Evolutionary conservation across 2,329 filamentous ascomycete species (phyloP).

Genomic region (Chaetothyriales sp.): DNA sequence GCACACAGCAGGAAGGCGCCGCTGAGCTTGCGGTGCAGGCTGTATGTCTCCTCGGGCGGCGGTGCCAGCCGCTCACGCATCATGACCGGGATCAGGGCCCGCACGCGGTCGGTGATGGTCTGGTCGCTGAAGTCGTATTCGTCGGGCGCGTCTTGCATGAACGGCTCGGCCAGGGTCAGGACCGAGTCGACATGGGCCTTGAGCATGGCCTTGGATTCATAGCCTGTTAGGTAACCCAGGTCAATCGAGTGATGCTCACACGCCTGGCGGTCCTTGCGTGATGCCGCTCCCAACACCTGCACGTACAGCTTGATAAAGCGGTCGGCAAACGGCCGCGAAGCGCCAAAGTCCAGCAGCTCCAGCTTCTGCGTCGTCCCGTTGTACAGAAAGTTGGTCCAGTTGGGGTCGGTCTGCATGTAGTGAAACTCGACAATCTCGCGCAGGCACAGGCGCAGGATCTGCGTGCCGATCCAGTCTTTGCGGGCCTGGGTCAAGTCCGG

Average conservation of each 20-base stretch:
- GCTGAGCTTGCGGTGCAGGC: constrained; percentile 83
- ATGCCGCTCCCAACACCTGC: constrained; percentile 64
- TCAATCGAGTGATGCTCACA: constrained; percentile 57
- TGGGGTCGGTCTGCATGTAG: constrained; percentile 99
- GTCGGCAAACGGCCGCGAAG: constrained; percentile 70
- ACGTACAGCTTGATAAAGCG: constrained; percentile 72
- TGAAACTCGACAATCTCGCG: constrained; percentile 87
- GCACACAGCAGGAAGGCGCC: constrained; percentile 91
- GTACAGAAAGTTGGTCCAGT: constrained; percentile 98
- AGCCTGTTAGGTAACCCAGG: constrained; percentile 83
- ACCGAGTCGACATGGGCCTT: constrained; percentile 83
- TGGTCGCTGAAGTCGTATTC: constrained; percentile 88
- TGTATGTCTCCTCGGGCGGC: constrained; percentile 95
- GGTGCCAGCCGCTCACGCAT: constrained; percentile 74
- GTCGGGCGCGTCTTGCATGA: constrained; percentile 59
- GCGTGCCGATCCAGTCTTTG: constrained; percentile 89
- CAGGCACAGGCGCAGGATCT: constrained; percentile 80
- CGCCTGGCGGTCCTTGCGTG: constrained; percentile 49
- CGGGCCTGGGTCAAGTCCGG: constrained; percentile 64
- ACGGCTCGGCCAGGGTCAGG: constrained; percentile 83
- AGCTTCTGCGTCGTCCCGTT: constrained; percentile 58
- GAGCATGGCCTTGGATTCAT: constrained; percentile 73
- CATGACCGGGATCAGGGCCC: constrained; percentile 83
- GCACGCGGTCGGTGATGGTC: constrained; percentile 90
- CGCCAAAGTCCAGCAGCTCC: constrained; percentile 90